These are phyloP conservation scores for Hypericum androsaemum DNA, from an alignment of 345 rosid genomes.

Conservation along the genomic window DNA sequence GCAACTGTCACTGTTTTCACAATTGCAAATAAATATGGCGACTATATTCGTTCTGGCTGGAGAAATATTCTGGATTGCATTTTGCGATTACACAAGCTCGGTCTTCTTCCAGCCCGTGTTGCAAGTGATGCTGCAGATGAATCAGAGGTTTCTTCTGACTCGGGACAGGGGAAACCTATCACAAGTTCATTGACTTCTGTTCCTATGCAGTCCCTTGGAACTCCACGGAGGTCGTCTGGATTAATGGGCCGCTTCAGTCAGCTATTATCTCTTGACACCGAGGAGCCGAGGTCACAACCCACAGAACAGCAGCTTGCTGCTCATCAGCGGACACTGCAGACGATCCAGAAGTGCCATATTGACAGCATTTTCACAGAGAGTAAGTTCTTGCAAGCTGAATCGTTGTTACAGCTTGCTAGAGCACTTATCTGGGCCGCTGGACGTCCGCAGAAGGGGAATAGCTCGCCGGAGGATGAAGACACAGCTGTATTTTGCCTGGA, in stretches of 20 bases:
- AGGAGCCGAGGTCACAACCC: slow-evolving; percentile 97
- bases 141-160: slow-evolving; percentile 73
- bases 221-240: slow-evolving; percentile 94
- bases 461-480: slow-evolving; percentile 95
- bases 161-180: slow-evolving; percentile 71
- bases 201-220: slow-evolving; percentile 72
- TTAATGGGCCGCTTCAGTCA: slow-evolving; percentile 99
- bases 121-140: slow-evolving; percentile 99
- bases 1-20: slow-evolving; percentile 92
- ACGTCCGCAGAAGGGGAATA: slow-evolving; percentile 83
- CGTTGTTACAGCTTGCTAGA: slow-evolving; percentile 81
- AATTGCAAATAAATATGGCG: slow-evolving; percentile 96
- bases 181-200: slow-evolving; percentile 65
- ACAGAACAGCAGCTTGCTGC: slow-evolving; percentile 98
- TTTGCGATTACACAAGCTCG: slow-evolving; percentile 86
- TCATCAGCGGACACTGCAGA: slow-evolving; percentile 90
- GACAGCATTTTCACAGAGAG: slow-evolving; percentile 96
- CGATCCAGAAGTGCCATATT: slow-evolving; percentile 94
- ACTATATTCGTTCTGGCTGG: slow-evolving; percentile 90
- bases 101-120: slow-evolving; percentile 97
- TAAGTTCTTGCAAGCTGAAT: slow-evolving; percentile 93
- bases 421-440: slow-evolving; percentile 98
- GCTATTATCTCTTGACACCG: slow-evolving; percentile 92
- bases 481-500: slow-evolving; percentile 98
- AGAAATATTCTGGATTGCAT: slow-evolving; percentile 95